phyloP scores from a whole-genome alignment of 768 basidiomycete genomes.

The Hygrocybe punicea region DNA sequence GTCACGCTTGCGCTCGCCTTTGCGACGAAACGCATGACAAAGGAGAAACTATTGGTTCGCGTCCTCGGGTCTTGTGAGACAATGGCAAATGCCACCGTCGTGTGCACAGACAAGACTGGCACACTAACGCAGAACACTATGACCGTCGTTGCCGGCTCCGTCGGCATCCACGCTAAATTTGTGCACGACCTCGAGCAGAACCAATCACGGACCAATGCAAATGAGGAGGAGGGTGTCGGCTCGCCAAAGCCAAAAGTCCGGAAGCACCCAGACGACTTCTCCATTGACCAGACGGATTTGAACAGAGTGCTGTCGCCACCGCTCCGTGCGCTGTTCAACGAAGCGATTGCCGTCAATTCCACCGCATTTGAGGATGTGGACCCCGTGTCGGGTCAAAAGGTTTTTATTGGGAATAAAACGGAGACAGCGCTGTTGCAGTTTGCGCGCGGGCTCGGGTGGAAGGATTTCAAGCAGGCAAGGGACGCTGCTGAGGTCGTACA shows the following conservation, averaged over 20 bases:
- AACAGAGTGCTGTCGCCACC: slow-evolving; percentile 53
- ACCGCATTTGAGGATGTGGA: slow-evolving; percentile 64
- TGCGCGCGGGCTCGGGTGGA: slow-evolving; percentile 65
- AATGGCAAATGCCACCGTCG: slow-evolving; percentile 96
- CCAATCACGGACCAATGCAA: slow-evolving; percentile 10
- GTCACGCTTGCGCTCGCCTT: slow-evolving; percentile 80
- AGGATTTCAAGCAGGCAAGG: slow-evolving; percentile 52
- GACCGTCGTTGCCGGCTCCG: slow-evolving; percentile 93
- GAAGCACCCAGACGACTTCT: slow-evolving; percentile 66
- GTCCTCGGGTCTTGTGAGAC: slow-evolving; percentile 97
- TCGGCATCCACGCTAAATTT: slow-evolving; percentile 94
- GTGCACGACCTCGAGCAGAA: slow-evolving; percentile 57
- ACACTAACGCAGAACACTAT: slow-evolving; percentile 84
- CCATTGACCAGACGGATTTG: slow-evolving; percentile 74
- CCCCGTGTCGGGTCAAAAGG: slow-evolving; percentile 42
- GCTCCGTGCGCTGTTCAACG: slow-evolving; percentile 9
- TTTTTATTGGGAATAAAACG: slow-evolving; percentile 76
- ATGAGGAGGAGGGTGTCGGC: slow-evolving; percentile 16
- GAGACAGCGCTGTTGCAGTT: slow-evolving; percentile 73
- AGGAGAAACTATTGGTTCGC: slow-evolving; percentile 91
- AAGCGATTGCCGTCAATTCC: slow-evolving; percentile 11
- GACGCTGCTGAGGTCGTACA: slow-evolving; percentile 52
- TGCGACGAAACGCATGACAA: slow-evolving; percentile 97
- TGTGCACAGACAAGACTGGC: slow-evolving; percentile 92
- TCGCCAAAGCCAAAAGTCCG: slow-evolving; percentile 56